phyloP scores from a whole-genome alignment of 1,284 basidiomycete genomes.

The Malassezia pachydermatis region DNA sequence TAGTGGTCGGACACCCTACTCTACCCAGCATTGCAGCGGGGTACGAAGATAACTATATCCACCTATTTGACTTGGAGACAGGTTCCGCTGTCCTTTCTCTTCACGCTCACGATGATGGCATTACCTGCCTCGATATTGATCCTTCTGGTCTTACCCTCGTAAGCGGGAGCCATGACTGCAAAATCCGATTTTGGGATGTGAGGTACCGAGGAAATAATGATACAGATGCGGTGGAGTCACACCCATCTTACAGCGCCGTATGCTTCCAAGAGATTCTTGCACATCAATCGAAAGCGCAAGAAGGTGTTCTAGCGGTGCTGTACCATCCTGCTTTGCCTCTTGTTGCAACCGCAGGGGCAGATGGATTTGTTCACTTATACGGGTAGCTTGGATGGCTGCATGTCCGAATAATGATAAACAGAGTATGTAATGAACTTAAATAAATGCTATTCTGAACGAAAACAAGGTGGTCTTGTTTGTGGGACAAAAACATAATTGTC shows the following conservation, averaged over 20 bases:
- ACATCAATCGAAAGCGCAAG: slow-evolving; percentile 67
- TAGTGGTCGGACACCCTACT: slow-evolving; percentile 79
- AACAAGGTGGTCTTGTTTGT: too few relatives aligned
- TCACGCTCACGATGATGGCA: slow-evolving; percentile 77
- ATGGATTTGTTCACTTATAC: slow-evolving; percentile 81
- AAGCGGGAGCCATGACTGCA: slow-evolving; percentile 85
- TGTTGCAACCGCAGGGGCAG: slow-evolving; percentile 83
- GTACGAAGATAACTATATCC: slow-evolving; percentile 85
- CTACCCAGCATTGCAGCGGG: slow-evolving; percentile 76
- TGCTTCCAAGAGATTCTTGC: slow-evolving; percentile 82
- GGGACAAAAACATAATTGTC: slow-evolving; percentile 25
- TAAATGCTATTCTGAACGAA: not conserved
- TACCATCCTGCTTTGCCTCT: slow-evolving; percentile 75
- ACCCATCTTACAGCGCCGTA: slow-evolving; percentile 34
- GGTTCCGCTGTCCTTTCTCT: slow-evolving; percentile 78
- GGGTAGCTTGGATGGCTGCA: slow-evolving; percentile 19
- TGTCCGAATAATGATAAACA: not conserved
- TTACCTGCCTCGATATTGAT: slow-evolving; percentile 81
- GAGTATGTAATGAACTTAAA: not conserved
- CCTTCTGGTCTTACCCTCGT: slow-evolving; percentile 74
- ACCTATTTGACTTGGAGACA: slow-evolving; percentile 72
- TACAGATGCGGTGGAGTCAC: slow-evolving; percentile 48
- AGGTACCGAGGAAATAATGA: too few relatives aligned
- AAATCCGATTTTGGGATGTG: slow-evolving; percentile 87
- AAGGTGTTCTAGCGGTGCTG: slow-evolving; percentile 78